Percentiles rank a stretch among this genome's conserved stretches.
Evolutionary conservation across 75 land plant genomes (phyloP).

Genomic region (Selaginella moellendorffii): DNA sequence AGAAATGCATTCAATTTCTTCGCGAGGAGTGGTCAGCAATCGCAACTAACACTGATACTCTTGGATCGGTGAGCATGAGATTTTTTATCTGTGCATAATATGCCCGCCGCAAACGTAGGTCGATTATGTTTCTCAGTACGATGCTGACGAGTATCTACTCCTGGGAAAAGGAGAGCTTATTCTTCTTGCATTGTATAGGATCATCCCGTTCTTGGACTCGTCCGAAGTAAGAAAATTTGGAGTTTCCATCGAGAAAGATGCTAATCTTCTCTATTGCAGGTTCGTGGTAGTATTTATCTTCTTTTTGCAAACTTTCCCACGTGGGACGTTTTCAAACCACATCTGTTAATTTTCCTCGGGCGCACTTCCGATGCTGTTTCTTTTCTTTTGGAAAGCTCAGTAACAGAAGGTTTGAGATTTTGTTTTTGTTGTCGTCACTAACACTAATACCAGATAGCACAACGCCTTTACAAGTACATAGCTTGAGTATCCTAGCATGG

Average conservation of each 20-base stretch:
- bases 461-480: background rate
- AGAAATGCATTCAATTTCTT: background rate
- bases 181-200: background rate
- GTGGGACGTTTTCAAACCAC: conserved; percentile 34
- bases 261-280: no score
- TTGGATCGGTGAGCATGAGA: no score
- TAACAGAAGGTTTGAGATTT: background rate
- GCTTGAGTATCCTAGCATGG: background rate
- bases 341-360: conserved; percentile 17
- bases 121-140: no score
- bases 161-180: background rate
- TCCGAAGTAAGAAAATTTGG: background rate
- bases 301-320: conserved; percentile 30
- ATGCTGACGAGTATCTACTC: no score
- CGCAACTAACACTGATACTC: background rate
- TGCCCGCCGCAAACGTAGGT: no score
- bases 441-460: background rate
- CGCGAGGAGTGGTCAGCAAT: background rate
- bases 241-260: no score
- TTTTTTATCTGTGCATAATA: no score
- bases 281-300: conserved; percentile 44
- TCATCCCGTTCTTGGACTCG: background rate
- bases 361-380: background rate
- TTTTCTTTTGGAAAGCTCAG: background rate
- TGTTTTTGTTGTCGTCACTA: background rate